These are phyloP conservation scores for Populus ilicifolia DNA, from an alignment of 345 rosid genomes.

Conservation along the genomic window DNA sequence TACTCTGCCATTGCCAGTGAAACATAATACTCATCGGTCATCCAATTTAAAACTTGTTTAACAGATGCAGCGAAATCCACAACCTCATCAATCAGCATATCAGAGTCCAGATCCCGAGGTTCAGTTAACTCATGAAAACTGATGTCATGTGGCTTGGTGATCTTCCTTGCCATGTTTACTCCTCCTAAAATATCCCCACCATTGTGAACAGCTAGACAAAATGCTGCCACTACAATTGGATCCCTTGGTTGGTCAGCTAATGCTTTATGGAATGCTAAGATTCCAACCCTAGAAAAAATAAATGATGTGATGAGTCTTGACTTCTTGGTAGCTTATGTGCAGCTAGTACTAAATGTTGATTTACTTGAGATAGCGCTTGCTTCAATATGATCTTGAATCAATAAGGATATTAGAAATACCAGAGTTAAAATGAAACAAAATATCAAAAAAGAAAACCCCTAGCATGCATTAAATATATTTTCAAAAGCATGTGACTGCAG, in stretches of 20 bases:
- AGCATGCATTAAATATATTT: neutral
- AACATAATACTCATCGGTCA: constrained; percentile 61
- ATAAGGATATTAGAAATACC: neutral
- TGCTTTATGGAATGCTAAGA: constrained; percentile 82
- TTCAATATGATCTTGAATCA: neutral
- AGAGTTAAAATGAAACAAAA: neutral
- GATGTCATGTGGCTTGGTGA: constrained; percentile 40
- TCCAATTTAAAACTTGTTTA: constrained; percentile 39
- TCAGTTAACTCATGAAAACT: constrained; percentile 55
- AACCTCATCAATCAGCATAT: constrained; percentile 44
- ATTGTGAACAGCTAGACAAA: constrained; percentile 69
- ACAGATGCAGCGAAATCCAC: constrained; percentile 58
- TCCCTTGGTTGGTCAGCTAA: constrained; percentile 62
- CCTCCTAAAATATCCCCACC: constrained; percentile 79
- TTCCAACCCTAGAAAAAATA: constrained; percentile 56
- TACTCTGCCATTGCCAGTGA: constrained; percentile 49
- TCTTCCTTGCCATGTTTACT: constrained; percentile 50
- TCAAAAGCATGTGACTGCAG: neutral
- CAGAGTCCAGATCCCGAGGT: constrained; percentile 17
- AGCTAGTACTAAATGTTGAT: neutral
- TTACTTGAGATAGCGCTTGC: neutral
- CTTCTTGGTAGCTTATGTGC: neutral
- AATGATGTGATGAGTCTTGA: neutral
- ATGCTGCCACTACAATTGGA: constrained; percentile 72
- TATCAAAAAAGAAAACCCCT: neutral